A percentile compares a stretch with the other conserved stretches of the same genome.
These are phyloP conservation scores for Carex sylvatica DNA, from an alignment of 202 grass and related monocot genomes.

Conservation along the genomic window DNA sequence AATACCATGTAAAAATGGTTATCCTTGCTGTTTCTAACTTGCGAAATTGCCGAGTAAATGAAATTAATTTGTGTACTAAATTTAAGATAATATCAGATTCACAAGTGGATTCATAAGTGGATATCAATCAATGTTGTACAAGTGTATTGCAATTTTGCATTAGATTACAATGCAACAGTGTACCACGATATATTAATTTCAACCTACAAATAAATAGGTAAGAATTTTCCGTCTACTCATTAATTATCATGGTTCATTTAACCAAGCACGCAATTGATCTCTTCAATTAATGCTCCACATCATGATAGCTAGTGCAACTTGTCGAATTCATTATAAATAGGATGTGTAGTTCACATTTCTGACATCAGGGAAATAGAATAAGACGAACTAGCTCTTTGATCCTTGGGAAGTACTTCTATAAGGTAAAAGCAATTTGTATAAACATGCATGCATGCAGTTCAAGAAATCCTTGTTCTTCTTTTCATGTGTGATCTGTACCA, in stretches of 20 bases:
- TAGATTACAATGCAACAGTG: constrained; percentile 21
- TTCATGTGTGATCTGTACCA: not conserved
- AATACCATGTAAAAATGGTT: not conserved
- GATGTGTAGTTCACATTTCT: not conserved
- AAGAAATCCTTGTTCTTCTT: not conserved
- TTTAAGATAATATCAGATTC: not conserved
- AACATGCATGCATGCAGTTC: not conserved
- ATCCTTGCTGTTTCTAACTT: not conserved
- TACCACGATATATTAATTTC: not conserved
- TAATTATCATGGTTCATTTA: not conserved
- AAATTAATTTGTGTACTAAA: not conserved
- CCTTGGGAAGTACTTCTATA: not conserved
- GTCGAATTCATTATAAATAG: constrained; percentile 15
- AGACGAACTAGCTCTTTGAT: not conserved
- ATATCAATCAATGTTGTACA: constrained; percentile 11
- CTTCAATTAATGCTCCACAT: not conserved
- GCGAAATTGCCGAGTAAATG: too few relatives aligned
- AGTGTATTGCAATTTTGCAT: constrained; percentile 18
- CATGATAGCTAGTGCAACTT: not conserved
- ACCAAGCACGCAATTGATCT: not conserved
- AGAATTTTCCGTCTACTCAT: not conserved
- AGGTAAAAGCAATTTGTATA: not conserved
- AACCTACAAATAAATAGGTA: not conserved
- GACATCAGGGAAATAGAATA: not conserved
- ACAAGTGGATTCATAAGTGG: constrained; percentile 13